Conservation (phyloP, 129 eudicot genomes). For the Sambucus nigra region DNA sequence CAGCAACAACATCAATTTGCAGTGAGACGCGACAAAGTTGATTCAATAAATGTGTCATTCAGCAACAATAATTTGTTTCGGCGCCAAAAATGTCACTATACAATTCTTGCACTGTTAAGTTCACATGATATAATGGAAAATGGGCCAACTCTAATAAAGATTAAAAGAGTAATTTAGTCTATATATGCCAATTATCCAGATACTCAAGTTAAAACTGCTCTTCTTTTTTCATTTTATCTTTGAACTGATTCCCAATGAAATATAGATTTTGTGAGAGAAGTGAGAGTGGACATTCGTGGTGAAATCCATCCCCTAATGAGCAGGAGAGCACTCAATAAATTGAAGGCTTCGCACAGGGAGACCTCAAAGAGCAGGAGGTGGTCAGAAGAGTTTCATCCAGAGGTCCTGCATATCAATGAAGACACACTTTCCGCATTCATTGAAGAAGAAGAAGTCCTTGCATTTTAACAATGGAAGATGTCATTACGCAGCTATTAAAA, state of each 20-base stretch:
- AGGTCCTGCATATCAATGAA: conserved; percentile 30
- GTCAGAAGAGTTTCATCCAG: conserved; percentile 43
- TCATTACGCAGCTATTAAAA: conserved; percentile 49
- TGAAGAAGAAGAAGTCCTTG: conserved; percentile 53
- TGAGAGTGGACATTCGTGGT: conserved; percentile 39
- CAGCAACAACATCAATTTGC: no score
- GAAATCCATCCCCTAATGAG: conserved; percentile 30
- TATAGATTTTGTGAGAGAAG: conserved; percentile 10
- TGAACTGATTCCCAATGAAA: not conserved
- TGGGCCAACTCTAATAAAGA: no score
- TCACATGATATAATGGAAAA: no score
- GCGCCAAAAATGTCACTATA: no score
- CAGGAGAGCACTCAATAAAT: conserved; percentile 31
- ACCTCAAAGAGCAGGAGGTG: conserved; percentile 36
- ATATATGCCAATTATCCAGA: no score
- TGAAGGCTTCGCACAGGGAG: conserved; percentile 24
- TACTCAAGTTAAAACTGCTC: no score
- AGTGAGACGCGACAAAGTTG: no score
- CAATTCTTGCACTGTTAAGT: no score
- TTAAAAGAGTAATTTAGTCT: no score
- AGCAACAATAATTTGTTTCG: no score
- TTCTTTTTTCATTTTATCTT: not conserved
- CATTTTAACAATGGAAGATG: conserved; percentile 71
- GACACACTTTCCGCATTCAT: conserved; percentile 30
- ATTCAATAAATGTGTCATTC: no score